phyloP scores from a whole-genome alignment of 805 yeast genomes.

The Teunomyces barrocoloradensis region DNA sequence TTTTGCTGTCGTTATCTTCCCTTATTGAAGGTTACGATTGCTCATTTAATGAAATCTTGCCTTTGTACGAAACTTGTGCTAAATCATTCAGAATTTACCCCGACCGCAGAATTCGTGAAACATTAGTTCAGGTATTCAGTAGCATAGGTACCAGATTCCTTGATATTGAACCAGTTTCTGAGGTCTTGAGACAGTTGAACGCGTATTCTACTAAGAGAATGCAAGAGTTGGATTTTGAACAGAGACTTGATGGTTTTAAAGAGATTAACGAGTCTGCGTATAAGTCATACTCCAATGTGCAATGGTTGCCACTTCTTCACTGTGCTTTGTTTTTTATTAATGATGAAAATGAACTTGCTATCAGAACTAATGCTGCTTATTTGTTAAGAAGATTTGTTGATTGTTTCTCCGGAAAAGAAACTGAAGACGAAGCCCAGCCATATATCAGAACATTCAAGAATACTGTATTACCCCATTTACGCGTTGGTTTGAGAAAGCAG shows the following conservation, averaged over 20 bases:
- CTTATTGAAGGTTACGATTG: conserved; percentile 55
- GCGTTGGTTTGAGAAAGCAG: conserved; percentile 59
- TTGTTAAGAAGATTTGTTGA: conserved; percentile 66
- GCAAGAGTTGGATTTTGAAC: conserved; percentile 77
- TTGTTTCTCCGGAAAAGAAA: conserved; percentile 32
- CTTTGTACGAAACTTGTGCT: conserved; percentile 50
- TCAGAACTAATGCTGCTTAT: conserved; percentile 74
- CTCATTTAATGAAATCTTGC: conserved; percentile 47
- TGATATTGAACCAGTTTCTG: conserved; percentile 42
- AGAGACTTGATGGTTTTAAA: conserved; percentile 66
- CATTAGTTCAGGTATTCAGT: conserved; percentile 57
- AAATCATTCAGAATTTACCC: conserved; percentile 56
- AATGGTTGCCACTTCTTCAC: conserved; percentile 80
- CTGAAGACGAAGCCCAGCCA: conserved; percentile 21
- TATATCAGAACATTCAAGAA: conserved; percentile 46
- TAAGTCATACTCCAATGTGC: conserved; percentile 41
- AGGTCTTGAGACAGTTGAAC: conserved; percentile 63
- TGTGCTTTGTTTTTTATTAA: conserved; percentile 67
- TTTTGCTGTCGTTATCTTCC: conserved; percentile 55
- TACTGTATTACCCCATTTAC: conserved; percentile 61
- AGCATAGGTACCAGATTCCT: conserved; percentile 55
- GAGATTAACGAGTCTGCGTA: conserved; percentile 57
- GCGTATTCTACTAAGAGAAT: conserved; percentile 61
- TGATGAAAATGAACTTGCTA: conserved; percentile 75
- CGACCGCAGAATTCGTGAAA: conserved; percentile 61